Percentiles rank a stretch among this genome's conserved stretches.
These are phyloP conservation scores for Xylaria sp. DNA, from an alignment of 2,329 filamentous ascomycete species.

Conservation along the genomic window DNA sequence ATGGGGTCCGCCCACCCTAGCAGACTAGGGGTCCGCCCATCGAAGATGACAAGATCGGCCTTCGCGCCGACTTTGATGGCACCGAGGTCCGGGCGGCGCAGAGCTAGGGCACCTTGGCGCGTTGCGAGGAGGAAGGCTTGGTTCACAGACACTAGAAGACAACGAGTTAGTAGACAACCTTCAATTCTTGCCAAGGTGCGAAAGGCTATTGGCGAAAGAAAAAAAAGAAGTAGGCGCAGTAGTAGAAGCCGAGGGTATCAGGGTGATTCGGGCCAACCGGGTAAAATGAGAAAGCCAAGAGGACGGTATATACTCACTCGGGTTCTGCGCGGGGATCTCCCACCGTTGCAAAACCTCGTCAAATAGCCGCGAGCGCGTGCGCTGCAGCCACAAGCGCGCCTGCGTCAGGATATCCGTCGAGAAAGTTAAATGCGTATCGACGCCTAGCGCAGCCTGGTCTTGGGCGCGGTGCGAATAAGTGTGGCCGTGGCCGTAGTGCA, in stretches of 20 bases:
- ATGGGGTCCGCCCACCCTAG: conserved; percentile 67
- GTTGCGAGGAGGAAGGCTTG: conserved; percentile 68
- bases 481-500: conserved; percentile 68
- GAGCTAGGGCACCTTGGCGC: conserved; percentile 61
- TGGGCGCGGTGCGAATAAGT: conserved; percentile 55
- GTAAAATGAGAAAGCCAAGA: neutral
- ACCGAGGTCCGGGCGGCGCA: conserved; percentile 63
- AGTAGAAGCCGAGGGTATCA: neutral
- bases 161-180: neutral
- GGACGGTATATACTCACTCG: conserved; percentile 49
- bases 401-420: conserved; percentile 63
- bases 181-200: too few relatives aligned
- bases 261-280: neutral
- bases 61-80: conserved; percentile 61
- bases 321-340: conserved; percentile 59
- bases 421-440: conserved; percentile 66
- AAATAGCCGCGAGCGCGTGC: conserved; percentile 54
- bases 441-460: conserved; percentile 64
- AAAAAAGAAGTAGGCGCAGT: neutral
- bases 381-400: conserved; percentile 66
- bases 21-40: conserved; percentile 60
- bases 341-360: conserved; percentile 53
- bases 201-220: too few relatives aligned
- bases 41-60: conserved; percentile 65
- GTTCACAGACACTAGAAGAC: conserved; percentile 55